Evolutionary conservation across 306 rosid genomes (phyloP).

Genomic region (Senna siamea): DNA sequence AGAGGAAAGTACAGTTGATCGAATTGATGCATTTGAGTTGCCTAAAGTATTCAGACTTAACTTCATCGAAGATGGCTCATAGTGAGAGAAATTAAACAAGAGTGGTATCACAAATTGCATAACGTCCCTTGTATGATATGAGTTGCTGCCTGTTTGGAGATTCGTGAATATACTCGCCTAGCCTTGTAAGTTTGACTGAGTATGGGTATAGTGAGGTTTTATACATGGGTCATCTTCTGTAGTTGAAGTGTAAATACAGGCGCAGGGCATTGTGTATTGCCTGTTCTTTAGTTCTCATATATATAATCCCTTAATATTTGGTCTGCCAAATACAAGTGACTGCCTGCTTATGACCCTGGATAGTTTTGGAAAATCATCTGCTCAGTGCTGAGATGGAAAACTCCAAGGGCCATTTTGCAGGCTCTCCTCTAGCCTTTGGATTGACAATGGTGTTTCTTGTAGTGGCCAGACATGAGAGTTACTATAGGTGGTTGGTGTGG

Average conservation of each 20-base stretch:
- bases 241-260: conserved; percentile 54
- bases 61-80: conserved; percentile 44
- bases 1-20: conserved; percentile 39
- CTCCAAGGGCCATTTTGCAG: conserved; percentile 20
- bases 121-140: conserved; percentile 31
- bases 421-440: conserved; percentile 17
- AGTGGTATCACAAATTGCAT: conserved; percentile 31
- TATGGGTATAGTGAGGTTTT: conserved; percentile 41
- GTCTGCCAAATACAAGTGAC: conserved; percentile 39
- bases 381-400: conserved; percentile 35
- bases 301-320: conserved; percentile 34
- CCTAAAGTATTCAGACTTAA: conserved; percentile 42
- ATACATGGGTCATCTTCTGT: conserved; percentile 34
- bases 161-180: conserved; percentile 38
- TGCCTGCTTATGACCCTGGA: conserved; percentile 34
- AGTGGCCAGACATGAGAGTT: conserved; percentile 30
- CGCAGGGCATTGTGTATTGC: conserved; percentile 36
- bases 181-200: conserved; percentile 41
- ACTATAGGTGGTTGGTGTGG: conserved; percentile 36
- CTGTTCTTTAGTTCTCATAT: conserved; percentile 37
- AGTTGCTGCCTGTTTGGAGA: conserved; percentile 43
- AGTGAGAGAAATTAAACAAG: conserved; percentile 32
- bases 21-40: conserved; percentile 44
- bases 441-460: conserved; percentile 39
- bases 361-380: conserved; percentile 32